These are phyloP conservation scores for Zalerion maritima DNA, from an alignment of 495 filamentous ascomycete genomes.

Conservation along the genomic window DNA sequence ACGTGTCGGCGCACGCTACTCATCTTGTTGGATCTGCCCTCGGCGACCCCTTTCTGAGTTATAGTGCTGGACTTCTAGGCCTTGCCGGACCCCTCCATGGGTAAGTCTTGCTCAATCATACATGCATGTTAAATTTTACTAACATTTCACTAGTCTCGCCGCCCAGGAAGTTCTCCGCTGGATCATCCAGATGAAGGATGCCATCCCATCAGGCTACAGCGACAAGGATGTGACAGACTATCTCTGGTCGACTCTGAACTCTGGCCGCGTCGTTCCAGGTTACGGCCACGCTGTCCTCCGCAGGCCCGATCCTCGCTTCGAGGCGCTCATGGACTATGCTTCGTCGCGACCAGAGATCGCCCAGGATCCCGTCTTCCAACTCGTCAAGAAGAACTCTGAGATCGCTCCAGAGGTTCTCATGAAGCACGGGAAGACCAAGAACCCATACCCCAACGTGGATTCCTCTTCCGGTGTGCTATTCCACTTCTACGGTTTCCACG, in stretches of 20 bases:
- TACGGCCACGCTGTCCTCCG: slow-evolving; percentile 98
- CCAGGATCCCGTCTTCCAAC: slow-evolving; percentile 75
- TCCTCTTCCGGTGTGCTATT: slow-evolving; percentile 84
- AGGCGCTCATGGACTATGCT: slow-evolving; percentile 94
- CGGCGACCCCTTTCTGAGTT: slow-evolving; percentile 87
- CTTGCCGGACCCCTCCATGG: slow-evolving; percentile 91
- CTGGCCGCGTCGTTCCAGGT: slow-evolving; percentile 86
- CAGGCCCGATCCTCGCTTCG: slow-evolving; percentile 91
- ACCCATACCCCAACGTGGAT: slow-evolving; percentile 95
- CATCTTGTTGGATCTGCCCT: slow-evolving; percentile 94
- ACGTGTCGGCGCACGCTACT: slow-evolving; percentile 93
- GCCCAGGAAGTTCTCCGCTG: slow-evolving; percentile 95
- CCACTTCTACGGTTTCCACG: slow-evolving; percentile 91
- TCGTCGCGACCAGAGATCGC: slow-evolving; percentile 69
- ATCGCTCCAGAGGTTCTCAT: slow-evolving; percentile 73
- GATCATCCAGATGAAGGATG: slow-evolving; percentile 85
- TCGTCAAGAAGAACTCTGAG: slow-evolving; percentile 71
- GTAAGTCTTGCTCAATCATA: slow-evolving; percentile 19
- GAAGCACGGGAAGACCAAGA: slow-evolving; percentile 98
- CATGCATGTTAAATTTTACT: slow-evolving; percentile 7
- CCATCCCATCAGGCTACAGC: slow-evolving; percentile 63
- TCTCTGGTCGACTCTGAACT: slow-evolving; percentile 85
- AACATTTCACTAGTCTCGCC: slow-evolving; percentile 44
- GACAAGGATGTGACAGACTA: slow-evolving; percentile 71
- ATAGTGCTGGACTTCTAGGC: slow-evolving; percentile 89